A percentile compares a stretch with the other conserved stretches of the same genome.
Conservation (phyloP, 768 basidiomycete genomes). For the Steccherinum ochraceum region DNA sequence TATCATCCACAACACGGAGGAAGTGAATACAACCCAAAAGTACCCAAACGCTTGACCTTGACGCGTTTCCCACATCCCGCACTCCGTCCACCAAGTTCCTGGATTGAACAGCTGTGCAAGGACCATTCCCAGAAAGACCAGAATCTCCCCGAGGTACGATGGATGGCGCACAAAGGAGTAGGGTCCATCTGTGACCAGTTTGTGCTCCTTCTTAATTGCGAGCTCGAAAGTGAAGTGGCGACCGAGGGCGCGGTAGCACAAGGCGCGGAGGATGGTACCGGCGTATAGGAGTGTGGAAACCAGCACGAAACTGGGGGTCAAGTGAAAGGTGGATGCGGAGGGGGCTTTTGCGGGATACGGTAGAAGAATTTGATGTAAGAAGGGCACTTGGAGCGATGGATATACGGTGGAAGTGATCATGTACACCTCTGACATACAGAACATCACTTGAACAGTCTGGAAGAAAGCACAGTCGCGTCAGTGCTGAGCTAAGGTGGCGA, state of each 20-base stretch:
- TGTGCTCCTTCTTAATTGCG: constrained; percentile 18
- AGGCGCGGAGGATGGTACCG: not conserved
- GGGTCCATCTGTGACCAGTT: constrained; percentile 22
- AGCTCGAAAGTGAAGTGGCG: constrained; percentile 23
- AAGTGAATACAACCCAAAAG: not conserved
- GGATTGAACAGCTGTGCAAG: constrained; percentile 3
- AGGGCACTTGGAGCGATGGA: not conserved
- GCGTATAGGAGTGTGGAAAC: not conserved
- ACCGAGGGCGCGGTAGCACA: constrained; percentile 21
- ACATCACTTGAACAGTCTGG: not conserved
- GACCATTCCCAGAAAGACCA: constrained; percentile 8
- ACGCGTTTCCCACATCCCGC: constrained; percentile 5
- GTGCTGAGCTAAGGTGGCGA: not conserved
- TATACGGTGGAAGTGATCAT: not conserved
- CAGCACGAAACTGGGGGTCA: not conserved
- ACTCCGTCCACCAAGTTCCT: constrained; percentile 15
- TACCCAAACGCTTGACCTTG: constrained; percentile 4
- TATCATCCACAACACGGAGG: not conserved
- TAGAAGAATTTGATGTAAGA: too few species aligned
- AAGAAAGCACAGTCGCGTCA: not conserved
- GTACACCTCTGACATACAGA: not conserved
- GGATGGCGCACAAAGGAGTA: constrained; percentile 25
- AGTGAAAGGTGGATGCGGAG: not conserved
- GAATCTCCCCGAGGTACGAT: constrained; percentile 13
- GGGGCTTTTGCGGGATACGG: not conserved